These are phyloP conservation scores for Naganishia kalamii DNA, from an alignment of 768 basidiomycete genomes.

Conservation along the genomic window DNA sequence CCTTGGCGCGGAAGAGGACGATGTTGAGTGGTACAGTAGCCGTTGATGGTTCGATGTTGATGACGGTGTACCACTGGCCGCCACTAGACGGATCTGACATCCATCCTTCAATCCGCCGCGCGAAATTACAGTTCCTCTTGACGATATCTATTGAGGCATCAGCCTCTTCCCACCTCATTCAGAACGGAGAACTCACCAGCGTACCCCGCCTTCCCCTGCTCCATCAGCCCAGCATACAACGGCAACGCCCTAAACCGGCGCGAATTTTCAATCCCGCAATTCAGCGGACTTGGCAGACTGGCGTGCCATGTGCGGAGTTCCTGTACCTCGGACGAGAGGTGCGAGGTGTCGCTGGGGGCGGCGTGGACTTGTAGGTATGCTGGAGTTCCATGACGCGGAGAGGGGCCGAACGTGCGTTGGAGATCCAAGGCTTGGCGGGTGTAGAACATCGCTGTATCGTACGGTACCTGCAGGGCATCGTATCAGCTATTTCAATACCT, in stretches of 20 bases:
- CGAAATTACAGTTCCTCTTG: constrained; percentile 47
- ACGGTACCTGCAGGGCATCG: constrained; percentile 35
- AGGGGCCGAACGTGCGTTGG: constrained; percentile 45
- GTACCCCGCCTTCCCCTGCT: constrained; percentile 48
- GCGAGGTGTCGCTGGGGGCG: background rate
- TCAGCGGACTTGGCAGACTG: constrained; percentile 46
- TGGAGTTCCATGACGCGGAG: constrained; percentile 35
- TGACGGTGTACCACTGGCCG: constrained; percentile 30
- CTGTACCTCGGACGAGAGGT: background rate
- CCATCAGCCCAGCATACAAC: constrained; percentile 47
- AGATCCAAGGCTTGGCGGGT: constrained; percentile 37
- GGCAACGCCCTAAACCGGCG: constrained; percentile 50
- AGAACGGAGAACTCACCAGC: constrained; percentile 24
- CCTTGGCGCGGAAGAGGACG: constrained; percentile 44
- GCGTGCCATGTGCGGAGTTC: constrained; percentile 14
- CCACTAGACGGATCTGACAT: constrained; percentile 24
- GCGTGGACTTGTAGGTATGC: constrained; percentile 45
- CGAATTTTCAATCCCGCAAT: constrained; percentile 50
- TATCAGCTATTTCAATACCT: background rate
- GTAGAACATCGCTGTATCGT: constrained; percentile 50
- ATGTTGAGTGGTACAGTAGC: constrained; percentile 45
- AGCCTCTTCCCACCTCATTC: background rate
- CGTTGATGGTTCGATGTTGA: constrained; percentile 27
- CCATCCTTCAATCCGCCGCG: constrained; percentile 42
- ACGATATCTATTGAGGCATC: constrained; percentile 36